Conservation (phyloP, 169 alveolate genomes). For the Eimeria falciformis region DNA sequence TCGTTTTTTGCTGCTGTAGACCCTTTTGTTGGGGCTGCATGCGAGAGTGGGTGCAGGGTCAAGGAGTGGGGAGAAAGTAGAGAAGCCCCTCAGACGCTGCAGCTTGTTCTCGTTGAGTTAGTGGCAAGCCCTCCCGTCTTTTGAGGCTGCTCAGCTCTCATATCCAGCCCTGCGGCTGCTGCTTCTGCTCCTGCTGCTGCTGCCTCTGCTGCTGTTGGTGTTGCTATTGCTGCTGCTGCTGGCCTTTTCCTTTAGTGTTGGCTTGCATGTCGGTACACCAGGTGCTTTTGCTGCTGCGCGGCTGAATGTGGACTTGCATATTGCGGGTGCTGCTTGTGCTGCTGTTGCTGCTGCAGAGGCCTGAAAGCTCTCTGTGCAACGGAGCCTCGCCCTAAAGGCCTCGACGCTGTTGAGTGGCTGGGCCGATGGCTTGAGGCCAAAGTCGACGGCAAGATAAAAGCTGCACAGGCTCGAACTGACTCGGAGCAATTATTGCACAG, state of each 20-base stretch:
- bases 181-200: background rate
- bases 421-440: slow-evolving; percentile 28
- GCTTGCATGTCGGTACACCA: background rate
- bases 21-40: background rate
- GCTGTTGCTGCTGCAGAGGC: slow-evolving; percentile 15
- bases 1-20: background rate
- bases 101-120: slow-evolving; percentile 24
- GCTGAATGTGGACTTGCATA: background rate
- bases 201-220: background rate
- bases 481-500: slow-evolving; percentile 5
- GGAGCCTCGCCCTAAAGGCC: slow-evolving; percentile 41
- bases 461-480: slow-evolving; percentile 7
- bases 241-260: background rate
- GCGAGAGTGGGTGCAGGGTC: background rate
- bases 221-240: background rate
- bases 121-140: no score
- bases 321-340: background rate
- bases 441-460: slow-evolving; percentile 17
- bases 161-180: background rate
- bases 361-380: slow-evolving; percentile 19
- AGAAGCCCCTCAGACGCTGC: background rate
- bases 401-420: slow-evolving; percentile 45
- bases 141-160: no score
- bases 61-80: background rate
- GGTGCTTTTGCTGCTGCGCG: background rate